Percentiles rank a stretch among this genome's conserved stretches.
Conservation (phyloP, 2,329 filamentous ascomycete genomes). For the Neospermospora avenae region DNA sequence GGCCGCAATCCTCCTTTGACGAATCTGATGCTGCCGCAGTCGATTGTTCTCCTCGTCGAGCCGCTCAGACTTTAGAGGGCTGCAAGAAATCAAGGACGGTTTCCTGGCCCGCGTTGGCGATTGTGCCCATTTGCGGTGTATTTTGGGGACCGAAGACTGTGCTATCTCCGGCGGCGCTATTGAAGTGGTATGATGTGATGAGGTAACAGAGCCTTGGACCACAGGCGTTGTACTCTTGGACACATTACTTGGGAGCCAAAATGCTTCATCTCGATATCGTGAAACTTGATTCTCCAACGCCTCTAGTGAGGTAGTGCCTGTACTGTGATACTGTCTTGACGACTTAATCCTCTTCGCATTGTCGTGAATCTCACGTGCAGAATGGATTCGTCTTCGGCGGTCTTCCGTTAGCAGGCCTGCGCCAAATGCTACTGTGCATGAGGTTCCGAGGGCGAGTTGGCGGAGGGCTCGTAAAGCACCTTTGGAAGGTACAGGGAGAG, state of each 20-base stretch:
- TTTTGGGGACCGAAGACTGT: background rate
- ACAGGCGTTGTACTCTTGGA: conserved; percentile 1
- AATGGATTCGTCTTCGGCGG: conserved; percentile 51
- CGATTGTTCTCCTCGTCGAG: background rate
- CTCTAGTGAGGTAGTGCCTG: conserved; percentile 25
- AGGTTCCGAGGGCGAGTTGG: conserved; percentile 53
- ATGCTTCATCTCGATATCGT: conserved; percentile 21
- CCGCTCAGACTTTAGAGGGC: background rate
- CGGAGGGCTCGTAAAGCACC: conserved; percentile 54
- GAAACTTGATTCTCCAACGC: conserved; percentile 26
- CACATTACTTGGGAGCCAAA: conserved; percentile 23
- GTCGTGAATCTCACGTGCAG: conserved; percentile 47
- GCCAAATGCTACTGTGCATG: conserved; percentile 49
- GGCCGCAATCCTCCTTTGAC: conserved; percentile 22
- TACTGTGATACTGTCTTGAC: conserved; percentile 39
- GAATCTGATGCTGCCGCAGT: conserved; percentile 7
- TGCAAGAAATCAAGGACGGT: background rate
- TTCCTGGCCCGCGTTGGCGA: background rate
- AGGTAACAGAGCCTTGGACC: background rate
- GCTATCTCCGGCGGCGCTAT: background rate
- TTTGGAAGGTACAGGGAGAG: conserved; percentile 51
- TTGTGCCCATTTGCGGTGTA: background rate
- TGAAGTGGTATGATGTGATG: background rate
- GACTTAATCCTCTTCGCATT: conserved; percentile 52
- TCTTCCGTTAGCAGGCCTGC: conserved; percentile 50